phyloP scores from a whole-genome alignment of 108 stramenopile species.

The Cyclotella cryptica region DNA sequence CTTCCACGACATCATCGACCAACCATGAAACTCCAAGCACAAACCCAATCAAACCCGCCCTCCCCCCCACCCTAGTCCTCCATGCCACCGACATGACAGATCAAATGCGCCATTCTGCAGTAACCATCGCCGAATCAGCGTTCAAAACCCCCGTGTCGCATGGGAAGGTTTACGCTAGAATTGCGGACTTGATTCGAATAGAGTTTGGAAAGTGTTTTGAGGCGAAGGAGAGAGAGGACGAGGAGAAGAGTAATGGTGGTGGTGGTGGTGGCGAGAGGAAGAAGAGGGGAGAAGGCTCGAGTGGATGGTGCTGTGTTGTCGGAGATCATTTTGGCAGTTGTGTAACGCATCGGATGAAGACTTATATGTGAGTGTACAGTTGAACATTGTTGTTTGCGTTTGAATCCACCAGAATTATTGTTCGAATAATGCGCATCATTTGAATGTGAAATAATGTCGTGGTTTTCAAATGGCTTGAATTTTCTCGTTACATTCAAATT shows the following conservation, averaged over 20 bases:
- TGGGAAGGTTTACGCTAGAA: constrained; percentile 27
- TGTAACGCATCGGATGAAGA: constrained; percentile 42
- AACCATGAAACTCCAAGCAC: background rate
- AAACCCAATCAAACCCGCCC: constrained; percentile 3
- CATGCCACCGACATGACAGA: constrained; percentile 37
- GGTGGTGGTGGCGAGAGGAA: constrained; percentile 1
- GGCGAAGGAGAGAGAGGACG: background rate
- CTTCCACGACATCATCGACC: background rate
- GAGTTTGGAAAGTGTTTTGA: constrained; percentile 25
- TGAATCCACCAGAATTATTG: constrained; percentile 1
- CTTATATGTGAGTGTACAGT: constrained; percentile 30
- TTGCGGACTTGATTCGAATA: constrained; percentile 28
- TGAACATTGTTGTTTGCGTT: background rate
- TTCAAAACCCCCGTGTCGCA: constrained; percentile 27
- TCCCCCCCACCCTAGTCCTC: background rate
- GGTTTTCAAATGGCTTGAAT: too few relatives aligned
- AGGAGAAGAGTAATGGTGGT: background rate
- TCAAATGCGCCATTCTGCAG: constrained; percentile 28
- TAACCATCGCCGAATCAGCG: constrained; percentile 22
- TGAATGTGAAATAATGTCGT: too few relatives aligned
- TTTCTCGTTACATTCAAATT: too few relatives aligned
- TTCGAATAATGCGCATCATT: background rate
- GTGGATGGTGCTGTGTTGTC: constrained; percentile 36
- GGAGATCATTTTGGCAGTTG: constrained; percentile 34
- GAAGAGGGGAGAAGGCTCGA: constrained; percentile 4